Evolutionary conservation across 352 stramenopile species (phyloP), one percentile per base, ranked within the genome.

Genomic region (Phytophthora meadii): DNA sequence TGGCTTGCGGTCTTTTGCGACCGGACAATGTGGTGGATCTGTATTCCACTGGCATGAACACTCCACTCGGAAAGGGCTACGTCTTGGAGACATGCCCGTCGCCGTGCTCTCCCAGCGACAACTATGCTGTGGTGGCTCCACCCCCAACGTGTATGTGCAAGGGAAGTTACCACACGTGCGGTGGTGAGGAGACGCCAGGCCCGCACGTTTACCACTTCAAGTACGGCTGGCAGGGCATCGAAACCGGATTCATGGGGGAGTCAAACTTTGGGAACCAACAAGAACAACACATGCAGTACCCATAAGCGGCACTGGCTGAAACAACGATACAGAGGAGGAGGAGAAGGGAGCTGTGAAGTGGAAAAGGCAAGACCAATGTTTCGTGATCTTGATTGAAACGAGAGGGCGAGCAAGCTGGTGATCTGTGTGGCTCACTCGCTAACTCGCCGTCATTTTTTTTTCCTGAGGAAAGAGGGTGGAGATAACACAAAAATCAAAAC

Each of bases 151-250:
- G 80, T 30, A 79, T 84, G 61, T 90, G 82, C 61, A 86, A 79
- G 59, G 71, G 78, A 42, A 74, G 68, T 34, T 89, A 88, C 62
- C 74, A 87, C 49, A 75, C 79, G 22, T 88, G 75, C 34, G 74
- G 76, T 41, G 73, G 65, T n/a, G 68, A 61, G 34, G 68, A 65
- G 12, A 72, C 69, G 19, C 60, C 74, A 1, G 77, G 79, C 6
- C 79, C 81, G 28, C 76, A 81, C 46, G 85, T 93, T 32, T 91
- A 93, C 65, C 85, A 91, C 65, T 93, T 88, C 67, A 92, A 93
- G 68, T 92, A 91, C 61, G 85, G 85, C 47, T 93, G 85, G 85
- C 82, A 93, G 59, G 80, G 76, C 24, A 74, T 88, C 45, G 84
- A 87, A 50, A 66, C 61, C 44, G 65, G 65, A 37, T 61, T 81